phyloP scores from a whole-genome alignment of 768 basidiomycete genomes.

The Mycena maculata region DNA sequence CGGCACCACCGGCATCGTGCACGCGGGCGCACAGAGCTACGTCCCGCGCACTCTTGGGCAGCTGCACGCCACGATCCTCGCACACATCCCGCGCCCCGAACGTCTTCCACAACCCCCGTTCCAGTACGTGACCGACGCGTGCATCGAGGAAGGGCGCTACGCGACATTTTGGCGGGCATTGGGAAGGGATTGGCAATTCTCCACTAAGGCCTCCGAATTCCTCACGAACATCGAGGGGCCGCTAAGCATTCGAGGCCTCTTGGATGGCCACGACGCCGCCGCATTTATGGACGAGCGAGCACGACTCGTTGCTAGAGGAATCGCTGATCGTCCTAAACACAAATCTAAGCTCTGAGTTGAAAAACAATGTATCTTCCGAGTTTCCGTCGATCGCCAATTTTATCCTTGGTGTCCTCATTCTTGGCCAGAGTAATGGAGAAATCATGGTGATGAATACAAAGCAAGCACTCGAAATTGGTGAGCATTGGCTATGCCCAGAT shows the following conservation, averaged over 20 bases:
- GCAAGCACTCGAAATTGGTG: no score
- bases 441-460: no score
- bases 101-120: background rate
- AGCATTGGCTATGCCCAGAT: no score
- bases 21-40: conserved; percentile 9
- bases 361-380: no score
- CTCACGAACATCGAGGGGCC: background rate
- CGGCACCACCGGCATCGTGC: background rate
- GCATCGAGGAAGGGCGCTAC: background rate
- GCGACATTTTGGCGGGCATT: background rate
- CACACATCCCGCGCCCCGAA: background rate
- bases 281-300: background rate
- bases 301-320: background rate
- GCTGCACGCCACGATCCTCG: background rate
- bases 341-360: background rate
- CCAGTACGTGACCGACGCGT: background rate
- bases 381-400: no score
- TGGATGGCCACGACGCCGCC: background rate
- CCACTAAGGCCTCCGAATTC: background rate
- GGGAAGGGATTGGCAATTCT: background rate
- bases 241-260: background rate
- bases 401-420: no score
- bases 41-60: background rate
- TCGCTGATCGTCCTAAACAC: background rate
- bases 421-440: no score